phyloP scores from a whole-genome alignment of 2,329 filamentous ascomycete genomes.

The Stachybotrys elegans region DNA sequence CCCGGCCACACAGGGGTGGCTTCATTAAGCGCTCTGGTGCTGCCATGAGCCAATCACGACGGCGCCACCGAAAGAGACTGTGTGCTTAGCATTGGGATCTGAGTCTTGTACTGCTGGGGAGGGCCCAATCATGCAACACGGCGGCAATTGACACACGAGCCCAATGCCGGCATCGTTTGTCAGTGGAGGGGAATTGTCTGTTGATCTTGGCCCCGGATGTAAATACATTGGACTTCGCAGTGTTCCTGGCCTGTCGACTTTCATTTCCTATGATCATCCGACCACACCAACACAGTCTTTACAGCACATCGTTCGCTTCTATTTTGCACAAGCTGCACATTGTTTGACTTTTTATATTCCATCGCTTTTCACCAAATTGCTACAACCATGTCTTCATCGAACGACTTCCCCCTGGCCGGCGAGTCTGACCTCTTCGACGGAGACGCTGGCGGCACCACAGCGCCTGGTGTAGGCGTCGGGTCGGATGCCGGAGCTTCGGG shows the following conservation, averaged over 20 bases:
- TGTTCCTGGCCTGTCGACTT: too few relatives aligned
- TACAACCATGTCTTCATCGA: constrained; percentile 30
- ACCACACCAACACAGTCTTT: too few relatives aligned
- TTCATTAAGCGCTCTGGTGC: constrained; percentile 4
- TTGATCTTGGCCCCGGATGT: too few relatives aligned
- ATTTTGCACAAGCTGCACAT: too few relatives aligned
- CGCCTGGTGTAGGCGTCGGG: constrained; percentile 35
- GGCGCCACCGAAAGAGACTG: not conserved
- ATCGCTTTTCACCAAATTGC: too few relatives aligned
- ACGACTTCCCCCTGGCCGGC: constrained; percentile 38
- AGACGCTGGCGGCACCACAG: constrained; percentile 25
- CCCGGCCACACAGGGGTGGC: constrained; percentile 6
- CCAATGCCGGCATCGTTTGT: not conserved
- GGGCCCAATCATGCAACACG: constrained; percentile 1
- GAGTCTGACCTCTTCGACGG: constrained; percentile 29
- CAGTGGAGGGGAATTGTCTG: too few relatives aligned
- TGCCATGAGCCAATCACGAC: not conserved
- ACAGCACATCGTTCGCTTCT: too few relatives aligned
- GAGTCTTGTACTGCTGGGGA: not conserved
- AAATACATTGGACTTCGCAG: too few relatives aligned
- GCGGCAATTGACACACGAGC: constrained; percentile 1
- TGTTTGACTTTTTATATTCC: too few relatives aligned
- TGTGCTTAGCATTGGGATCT: not conserved
- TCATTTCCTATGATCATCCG: too few relatives aligned
- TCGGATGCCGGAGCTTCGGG: constrained; percentile 63